phyloP scores from a whole-genome alignment of 495 filamentous ascomycete genomes.

The Cenococcum geophilum region DNA sequence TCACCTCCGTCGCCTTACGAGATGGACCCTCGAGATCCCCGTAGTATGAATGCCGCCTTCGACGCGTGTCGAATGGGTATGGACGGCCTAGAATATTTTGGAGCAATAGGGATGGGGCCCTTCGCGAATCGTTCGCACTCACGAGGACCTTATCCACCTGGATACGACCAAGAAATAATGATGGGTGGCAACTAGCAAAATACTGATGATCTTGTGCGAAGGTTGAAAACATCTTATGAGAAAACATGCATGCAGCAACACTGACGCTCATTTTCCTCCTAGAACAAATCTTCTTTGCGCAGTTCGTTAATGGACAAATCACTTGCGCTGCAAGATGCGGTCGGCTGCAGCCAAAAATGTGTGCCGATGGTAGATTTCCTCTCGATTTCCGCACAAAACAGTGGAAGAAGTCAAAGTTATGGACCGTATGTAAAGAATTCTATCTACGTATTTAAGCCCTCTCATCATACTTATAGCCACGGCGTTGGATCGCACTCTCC shows the following conservation, averaged over 20 bases:
- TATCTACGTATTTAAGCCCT: background rate
- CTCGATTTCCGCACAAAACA: slow-evolving; percentile 32
- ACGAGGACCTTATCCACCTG: slow-evolving; percentile 13
- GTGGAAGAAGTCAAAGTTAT: slow-evolving; percentile 33
- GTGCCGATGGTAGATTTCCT: slow-evolving; percentile 33
- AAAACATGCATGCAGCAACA: background rate
- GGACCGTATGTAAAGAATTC: slow-evolving; percentile 22
- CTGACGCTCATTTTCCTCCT: background rate
- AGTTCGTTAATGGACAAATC: slow-evolving; percentile 35
- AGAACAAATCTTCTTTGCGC: slow-evolving; percentile 38
- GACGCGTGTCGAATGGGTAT: slow-evolving; percentile 17
- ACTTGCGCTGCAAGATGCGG: slow-evolving; percentile 18
- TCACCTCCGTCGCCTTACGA: slow-evolving; percentile 19
- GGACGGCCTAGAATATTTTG: slow-evolving; percentile 25
- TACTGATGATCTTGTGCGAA: slow-evolving; percentile 25
- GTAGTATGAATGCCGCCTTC: slow-evolving; percentile 16
- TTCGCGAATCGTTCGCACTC: background rate
- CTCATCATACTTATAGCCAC: slow-evolving; percentile 17
- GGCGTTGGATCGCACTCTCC: slow-evolving; percentile 36
- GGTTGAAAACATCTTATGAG: slow-evolving; percentile 1
- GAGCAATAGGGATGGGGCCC: slow-evolving; percentile 14
- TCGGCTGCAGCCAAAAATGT: slow-evolving; percentile 40
- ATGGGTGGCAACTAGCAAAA: slow-evolving; percentile 10
- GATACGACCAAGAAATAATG: slow-evolving; percentile 22
- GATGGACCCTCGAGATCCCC: slow-evolving; percentile 25